Conservation (phyloP, 305 asterid genomes). For the Fraxinus dipetala region DNA sequence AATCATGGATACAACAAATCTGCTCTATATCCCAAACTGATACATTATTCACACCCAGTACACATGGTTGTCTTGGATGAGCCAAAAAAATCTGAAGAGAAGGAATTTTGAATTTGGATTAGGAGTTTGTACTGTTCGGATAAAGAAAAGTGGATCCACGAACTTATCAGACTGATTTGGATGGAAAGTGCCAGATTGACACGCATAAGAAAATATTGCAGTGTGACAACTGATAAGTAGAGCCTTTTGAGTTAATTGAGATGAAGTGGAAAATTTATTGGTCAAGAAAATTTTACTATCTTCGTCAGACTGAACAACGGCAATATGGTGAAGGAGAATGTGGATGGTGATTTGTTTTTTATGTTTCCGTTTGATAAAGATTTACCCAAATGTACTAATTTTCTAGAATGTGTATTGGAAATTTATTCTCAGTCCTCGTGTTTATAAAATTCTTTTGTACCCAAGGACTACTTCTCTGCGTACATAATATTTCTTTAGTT, state of each 20-base stretch:
- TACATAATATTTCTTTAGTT: neutral
- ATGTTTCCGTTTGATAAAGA: neutral
- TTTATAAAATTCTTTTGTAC: neutral
- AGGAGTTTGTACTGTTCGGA: neutral
- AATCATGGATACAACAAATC: neutral
- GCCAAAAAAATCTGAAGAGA: neutral
- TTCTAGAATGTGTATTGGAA: neutral
- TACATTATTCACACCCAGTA: neutral
- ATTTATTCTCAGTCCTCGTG: neutral
- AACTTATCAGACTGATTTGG: neutral
- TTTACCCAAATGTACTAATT: neutral
- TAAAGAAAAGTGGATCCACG: neutral
- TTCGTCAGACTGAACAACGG: neutral
- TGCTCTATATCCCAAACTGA: neutral
- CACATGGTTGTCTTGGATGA: neutral
- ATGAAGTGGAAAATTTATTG: neutral
- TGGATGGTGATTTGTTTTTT: neutral
- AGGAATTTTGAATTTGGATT: neutral
- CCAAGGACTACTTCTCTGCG: slow-evolving; percentile 1
- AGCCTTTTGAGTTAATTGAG: neutral
- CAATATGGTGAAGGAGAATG: neutral
- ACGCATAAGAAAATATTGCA: neutral
- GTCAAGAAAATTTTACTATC: neutral
- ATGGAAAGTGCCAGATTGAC: neutral
- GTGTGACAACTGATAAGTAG: neutral